These are phyloP conservation scores for Fusarium agapanthi DNA, from an alignment of 2,329 filamentous ascomycete species.

Conservation along the genomic window DNA sequence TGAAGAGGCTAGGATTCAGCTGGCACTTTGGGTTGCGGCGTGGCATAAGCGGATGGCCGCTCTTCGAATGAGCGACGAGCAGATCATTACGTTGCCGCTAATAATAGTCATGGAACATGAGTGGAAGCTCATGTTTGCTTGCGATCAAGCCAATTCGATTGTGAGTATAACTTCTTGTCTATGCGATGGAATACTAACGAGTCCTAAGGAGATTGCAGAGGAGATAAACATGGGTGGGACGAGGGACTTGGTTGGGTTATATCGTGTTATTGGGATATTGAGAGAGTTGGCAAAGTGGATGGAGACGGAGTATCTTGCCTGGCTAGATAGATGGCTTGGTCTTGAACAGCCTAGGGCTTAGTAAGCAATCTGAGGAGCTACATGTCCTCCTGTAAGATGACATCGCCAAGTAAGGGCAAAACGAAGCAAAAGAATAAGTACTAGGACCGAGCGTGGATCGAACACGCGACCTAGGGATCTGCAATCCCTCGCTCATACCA, in stretches of 20 bases:
- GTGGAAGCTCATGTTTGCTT: background rate
- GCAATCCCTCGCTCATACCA: constrained; percentile 40
- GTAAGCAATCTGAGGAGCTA: background rate
- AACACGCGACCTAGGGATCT: constrained; percentile 40
- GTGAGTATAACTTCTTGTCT: background rate
- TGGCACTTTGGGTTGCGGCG: background rate
- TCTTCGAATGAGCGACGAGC: background rate
- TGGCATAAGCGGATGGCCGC: background rate
- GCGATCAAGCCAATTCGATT: background rate
- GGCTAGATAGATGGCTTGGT: background rate
- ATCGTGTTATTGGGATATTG: background rate
- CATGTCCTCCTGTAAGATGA: background rate
- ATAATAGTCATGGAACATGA: background rate
- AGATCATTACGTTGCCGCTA: background rate
- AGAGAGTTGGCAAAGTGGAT: background rate
- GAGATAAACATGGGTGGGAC: background rate
- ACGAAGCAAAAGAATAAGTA: background rate
- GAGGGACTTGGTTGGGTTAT: background rate
- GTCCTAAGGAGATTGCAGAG: background rate
- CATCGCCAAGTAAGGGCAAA: background rate
- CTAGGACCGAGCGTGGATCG: constrained; percentile 38
- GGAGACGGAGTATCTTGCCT: background rate
- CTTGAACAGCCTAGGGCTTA: background rate
- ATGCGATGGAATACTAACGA: background rate
- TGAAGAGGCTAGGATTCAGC: background rate